Evolutionary conservation across 257 asterid genomes (phyloP).

Genomic region (Paraleonurus japonicus): DNA sequence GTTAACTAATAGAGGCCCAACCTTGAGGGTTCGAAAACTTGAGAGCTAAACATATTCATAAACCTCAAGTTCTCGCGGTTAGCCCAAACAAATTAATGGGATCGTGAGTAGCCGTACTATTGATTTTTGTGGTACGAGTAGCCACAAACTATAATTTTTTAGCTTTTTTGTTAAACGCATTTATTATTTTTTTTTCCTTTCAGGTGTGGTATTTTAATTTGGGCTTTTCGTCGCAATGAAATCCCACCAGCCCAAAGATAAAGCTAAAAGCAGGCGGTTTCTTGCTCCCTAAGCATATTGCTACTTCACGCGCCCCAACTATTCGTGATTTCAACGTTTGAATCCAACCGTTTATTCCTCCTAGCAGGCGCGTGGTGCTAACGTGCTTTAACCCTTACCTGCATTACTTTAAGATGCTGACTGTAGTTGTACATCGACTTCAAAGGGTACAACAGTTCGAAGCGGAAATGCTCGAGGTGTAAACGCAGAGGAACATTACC

Average conservation of each 20-base stretch:
- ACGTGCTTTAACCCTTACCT: not conserved
- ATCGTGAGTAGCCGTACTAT: no score
- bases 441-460: constrained; percentile 20
- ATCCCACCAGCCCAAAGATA: not conserved
- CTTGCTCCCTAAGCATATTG: not conserved
- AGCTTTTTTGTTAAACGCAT: no score
- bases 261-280: not conserved
- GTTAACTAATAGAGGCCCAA: no score
- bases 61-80: no score
- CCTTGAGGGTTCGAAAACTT: no score
- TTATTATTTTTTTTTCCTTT: no score
- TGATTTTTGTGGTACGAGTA: no score
- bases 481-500: not conserved
- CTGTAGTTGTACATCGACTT: not conserved
- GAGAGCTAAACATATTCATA: no score
- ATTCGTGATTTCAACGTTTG: not conserved
- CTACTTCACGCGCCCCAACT: not conserved
- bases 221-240: no score
- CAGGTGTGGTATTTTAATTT: no score
- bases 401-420: not conserved
- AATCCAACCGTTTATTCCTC: not conserved
- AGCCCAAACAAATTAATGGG: no score
- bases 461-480: not conserved
- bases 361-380: not conserved
- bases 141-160: no score